Evolutionary conservation across 257 asterid species (phyloP).

Genomic region (Solanum lycopersicoides): DNA sequence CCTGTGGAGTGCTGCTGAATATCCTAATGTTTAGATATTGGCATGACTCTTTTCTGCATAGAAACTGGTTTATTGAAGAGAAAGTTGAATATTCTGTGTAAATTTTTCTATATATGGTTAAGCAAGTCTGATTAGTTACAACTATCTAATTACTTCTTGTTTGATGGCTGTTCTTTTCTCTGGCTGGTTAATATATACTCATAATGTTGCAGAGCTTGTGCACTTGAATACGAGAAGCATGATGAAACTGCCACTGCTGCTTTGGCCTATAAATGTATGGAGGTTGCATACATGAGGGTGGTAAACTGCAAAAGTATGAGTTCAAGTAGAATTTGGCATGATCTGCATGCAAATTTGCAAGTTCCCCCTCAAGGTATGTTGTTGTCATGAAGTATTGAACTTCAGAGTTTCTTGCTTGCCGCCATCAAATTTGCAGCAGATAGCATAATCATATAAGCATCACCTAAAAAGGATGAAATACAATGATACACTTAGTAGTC

Average conservation of each 20-base stretch:
- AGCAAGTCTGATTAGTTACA: background rate
- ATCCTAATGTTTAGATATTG: background rate
- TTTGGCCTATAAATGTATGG: conserved; percentile 84
- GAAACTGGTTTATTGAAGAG: background rate
- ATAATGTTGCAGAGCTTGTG: conserved; percentile 60
- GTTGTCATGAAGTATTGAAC: background rate
- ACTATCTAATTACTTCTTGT: background rate
- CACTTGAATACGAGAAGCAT: conserved; percentile 56
- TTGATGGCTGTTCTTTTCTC: background rate
- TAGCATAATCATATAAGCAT: background rate
- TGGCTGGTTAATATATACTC: conserved; percentile 10
- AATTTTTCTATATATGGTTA: background rate
- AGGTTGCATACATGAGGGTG: conserved; percentile 76
- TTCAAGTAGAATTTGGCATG: conserved; percentile 43
- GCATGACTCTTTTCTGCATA: background rate
- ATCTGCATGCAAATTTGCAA: conserved; percentile 63
- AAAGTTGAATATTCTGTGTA: background rate
- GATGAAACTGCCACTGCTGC: conserved; percentile 78
- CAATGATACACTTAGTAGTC: background rate
- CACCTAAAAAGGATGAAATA: background rate
- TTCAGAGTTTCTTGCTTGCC: background rate
- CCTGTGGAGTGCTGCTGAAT: background rate
- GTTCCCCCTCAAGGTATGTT: conserved; percentile 62
- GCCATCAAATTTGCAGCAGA: background rate
- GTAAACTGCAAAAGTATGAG: conserved; percentile 58